phyloP scores from a whole-genome alignment of 805 yeast genomes.

The Nakazawaea siamensis region DNA sequence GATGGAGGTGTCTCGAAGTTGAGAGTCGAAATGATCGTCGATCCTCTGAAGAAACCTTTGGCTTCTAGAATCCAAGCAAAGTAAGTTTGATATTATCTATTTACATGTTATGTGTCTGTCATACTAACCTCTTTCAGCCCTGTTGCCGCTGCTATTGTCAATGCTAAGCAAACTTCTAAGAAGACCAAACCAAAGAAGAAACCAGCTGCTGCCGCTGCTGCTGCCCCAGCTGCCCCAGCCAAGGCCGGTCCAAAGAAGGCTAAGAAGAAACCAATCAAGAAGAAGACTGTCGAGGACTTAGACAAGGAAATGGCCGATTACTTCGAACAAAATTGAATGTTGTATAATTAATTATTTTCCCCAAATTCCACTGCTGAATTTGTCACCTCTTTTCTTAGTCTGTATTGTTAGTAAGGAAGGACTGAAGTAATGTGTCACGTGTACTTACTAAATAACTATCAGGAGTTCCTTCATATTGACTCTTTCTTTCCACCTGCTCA shows the following conservation, averaged over 20 bases:
- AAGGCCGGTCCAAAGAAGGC: slow-evolving; percentile 27
- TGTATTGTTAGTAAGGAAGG: slow-evolving; percentile 1
- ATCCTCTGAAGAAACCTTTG: slow-evolving; percentile 71
- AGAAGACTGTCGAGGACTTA: slow-evolving; percentile 83
- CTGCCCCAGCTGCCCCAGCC: slow-evolving; percentile 32
- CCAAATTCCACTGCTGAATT: slow-evolving; percentile 18
- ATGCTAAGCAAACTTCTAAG: slow-evolving; percentile 24
- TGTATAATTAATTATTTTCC: slow-evolving; percentile 6
- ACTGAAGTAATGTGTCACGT: neutral
- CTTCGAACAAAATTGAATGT: slow-evolving; percentile 42
- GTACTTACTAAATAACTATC: slow-evolving; percentile 42
- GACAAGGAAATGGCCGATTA: slow-evolving; percentile 98
- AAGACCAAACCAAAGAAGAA: slow-evolving; percentile 14
- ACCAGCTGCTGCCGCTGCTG: slow-evolving; percentile 22
- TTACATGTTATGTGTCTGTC: too few species aligned
- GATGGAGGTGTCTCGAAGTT: slow-evolving; percentile 78
- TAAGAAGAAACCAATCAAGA: slow-evolving; percentile 39
- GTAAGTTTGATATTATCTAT: slow-evolving; percentile 11
- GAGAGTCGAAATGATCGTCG: slow-evolving; percentile 75
- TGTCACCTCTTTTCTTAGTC: slow-evolving; percentile 28
- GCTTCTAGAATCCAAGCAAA: slow-evolving; percentile 64
- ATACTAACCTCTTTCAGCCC: slow-evolving; percentile 9
- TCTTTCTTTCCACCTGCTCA: slow-evolving; percentile 36
- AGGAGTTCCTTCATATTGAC: slow-evolving; percentile 65
- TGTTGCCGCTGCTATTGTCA: slow-evolving; percentile 23